Percentiles rank a stretch among this genome's conserved stretches.
Conservation (phyloP, 2,329 filamentous ascomycete genomes). For the Aureobasidium namibiae region DNA sequence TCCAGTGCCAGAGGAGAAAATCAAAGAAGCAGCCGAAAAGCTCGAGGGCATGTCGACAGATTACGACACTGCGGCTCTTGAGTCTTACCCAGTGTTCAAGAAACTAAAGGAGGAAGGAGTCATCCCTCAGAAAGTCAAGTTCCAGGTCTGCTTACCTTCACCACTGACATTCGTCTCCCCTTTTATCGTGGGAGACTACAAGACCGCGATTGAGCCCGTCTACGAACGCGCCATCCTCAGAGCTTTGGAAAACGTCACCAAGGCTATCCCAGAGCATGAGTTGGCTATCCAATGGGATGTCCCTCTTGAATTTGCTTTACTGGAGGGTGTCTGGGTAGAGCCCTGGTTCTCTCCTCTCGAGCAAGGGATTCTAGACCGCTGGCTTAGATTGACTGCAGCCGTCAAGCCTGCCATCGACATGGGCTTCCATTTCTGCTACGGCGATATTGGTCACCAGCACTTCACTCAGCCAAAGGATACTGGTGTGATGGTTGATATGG, state of each 20-base stretch:
- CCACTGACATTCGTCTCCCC: constrained; percentile 18
- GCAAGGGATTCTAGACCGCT: constrained; percentile 28
- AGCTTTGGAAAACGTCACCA: constrained; percentile 24
- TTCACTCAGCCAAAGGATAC: constrained; percentile 36
- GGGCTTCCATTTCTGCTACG: constrained; percentile 42
- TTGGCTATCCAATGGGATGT: constrained; percentile 30
- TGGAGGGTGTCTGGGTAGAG: constrained; percentile 23
- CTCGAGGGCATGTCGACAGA: constrained; percentile 21
- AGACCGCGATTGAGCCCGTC: constrained; percentile 24
- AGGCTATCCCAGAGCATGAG: constrained; percentile 27
- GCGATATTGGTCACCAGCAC: constrained; percentile 37
- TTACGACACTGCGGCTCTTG: constrained; percentile 27
- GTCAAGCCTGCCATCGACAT: constrained; percentile 32
- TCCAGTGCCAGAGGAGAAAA: not conserved
- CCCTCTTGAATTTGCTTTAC: constrained; percentile 27
- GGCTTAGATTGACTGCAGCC: constrained; percentile 24
- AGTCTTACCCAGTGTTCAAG: constrained; percentile 27
- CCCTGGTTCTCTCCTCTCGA: constrained; percentile 30
- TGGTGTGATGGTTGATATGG: constrained; percentile 29
- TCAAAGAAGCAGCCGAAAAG: constrained; percentile 7
- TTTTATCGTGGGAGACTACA: constrained; percentile 18
- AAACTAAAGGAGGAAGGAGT: constrained; percentile 24
- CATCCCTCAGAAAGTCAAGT: constrained; percentile 22
- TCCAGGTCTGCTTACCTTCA: constrained; percentile 29
- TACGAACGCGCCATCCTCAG: constrained; percentile 27